These are phyloP conservation scores for Neckera pumila DNA, from an alignment of 225 moss, liverwort and hornwort genomes.

Conservation along the genomic window DNA sequence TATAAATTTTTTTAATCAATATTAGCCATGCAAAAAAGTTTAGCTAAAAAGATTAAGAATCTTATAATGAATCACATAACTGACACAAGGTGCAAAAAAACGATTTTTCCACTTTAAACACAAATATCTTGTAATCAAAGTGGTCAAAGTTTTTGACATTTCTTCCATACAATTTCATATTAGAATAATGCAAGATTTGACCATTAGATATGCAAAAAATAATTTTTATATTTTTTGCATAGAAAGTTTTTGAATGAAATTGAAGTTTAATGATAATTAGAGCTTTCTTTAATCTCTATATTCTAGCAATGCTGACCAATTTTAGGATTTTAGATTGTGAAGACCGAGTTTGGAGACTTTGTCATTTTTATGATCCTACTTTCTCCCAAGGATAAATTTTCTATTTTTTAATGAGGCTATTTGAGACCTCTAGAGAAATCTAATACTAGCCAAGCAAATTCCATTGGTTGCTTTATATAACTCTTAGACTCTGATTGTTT, in stretches of 20 bases:
- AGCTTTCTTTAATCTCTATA: neutral
- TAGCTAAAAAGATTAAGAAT: neutral
- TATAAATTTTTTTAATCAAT: no score
- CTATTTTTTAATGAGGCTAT: neutral
- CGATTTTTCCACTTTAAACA: accelerated
- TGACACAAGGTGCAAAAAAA: no score
- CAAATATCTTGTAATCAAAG: no score
- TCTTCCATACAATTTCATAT: neutral
- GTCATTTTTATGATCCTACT: neutral
- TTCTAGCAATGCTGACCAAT: neutral
- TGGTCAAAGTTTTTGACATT: no score
- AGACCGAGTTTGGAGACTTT: neutral
- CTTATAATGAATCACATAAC: no score
- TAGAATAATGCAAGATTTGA: neutral
- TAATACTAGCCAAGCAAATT: neutral
- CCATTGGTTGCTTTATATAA: neutral
- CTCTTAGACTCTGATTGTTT: neutral
- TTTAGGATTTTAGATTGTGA: neutral
- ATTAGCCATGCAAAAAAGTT: accelerated
- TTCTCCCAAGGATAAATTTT: neutral
- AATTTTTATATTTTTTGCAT: neutral
- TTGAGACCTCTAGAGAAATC: neutral
- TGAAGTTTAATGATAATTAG: neutral
- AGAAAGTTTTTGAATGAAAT: neutral
- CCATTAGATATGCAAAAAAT: no score